Evolutionary conservation across 2,329 filamentous ascomycete species (phyloP).

Genomic region (Fusarium coicis): DNA sequence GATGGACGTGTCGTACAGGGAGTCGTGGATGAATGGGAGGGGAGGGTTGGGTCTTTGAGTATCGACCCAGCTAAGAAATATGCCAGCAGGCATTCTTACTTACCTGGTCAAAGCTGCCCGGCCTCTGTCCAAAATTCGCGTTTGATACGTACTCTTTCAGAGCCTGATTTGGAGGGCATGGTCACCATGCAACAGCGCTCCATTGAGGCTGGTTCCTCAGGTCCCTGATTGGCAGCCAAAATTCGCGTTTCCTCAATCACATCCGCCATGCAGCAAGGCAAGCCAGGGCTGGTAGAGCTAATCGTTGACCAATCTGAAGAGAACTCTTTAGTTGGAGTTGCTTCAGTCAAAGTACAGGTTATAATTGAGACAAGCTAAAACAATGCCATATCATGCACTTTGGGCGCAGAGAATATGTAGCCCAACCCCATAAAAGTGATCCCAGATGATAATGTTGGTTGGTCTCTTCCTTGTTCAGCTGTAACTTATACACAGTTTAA

Average conservation of each 20-base stretch:
- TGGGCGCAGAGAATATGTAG: no score
- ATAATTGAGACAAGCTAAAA: no score
- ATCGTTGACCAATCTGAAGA: no score
- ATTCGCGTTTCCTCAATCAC: neutral
- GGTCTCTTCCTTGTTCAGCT: no score
- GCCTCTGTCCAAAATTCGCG: neutral
- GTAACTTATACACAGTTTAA: accelerated
- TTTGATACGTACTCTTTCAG: neutral
- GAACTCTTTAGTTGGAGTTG: no score
- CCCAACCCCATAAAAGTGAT: no score
- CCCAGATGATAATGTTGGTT: no score
- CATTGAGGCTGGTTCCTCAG: accelerated
- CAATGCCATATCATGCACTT: no score
- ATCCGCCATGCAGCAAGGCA: accelerated
- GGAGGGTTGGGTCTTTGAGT: neutral
- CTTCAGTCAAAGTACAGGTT: no score
- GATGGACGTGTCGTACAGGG: accelerated
- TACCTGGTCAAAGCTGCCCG: no score
- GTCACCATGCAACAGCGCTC: neutral
- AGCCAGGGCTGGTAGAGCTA: neutral
- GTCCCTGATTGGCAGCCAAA: neutral
- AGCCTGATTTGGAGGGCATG: neutral
- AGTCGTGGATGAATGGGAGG: neutral
- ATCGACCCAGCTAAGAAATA: neutral
- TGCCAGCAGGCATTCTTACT: neutral